These are phyloP conservation scores for Talaromyces marneffei DNA, from an alignment of 2,329 filamentous ascomycete genomes.

Conservation along the genomic window DNA sequence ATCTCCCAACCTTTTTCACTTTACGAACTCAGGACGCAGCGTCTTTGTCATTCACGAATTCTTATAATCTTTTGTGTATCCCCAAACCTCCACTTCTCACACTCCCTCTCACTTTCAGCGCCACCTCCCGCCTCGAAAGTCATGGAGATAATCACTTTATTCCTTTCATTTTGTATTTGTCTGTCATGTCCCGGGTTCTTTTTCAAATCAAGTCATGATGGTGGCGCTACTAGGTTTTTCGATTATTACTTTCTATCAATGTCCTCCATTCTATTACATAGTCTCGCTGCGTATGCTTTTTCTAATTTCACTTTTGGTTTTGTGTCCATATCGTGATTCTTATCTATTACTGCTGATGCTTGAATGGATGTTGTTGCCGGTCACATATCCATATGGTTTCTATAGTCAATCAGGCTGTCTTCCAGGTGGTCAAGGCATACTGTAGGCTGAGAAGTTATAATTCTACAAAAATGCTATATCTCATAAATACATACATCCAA, in stretches of 20 bases:
- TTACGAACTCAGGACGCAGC: conserved; percentile 10
- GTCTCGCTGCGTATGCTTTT: not conserved
- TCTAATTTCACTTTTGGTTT: not conserved
- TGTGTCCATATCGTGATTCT: not conserved
- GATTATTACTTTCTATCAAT: not conserved
- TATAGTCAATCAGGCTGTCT: not conserved
- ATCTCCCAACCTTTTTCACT: not conserved
- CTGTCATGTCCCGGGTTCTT: not conserved
- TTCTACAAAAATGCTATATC: not conserved
- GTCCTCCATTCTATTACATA: not conserved
- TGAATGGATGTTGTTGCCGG: not conserved
- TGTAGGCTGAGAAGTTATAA: not conserved
- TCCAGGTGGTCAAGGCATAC: not conserved
- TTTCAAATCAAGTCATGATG: not conserved
- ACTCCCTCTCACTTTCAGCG: not conserved
- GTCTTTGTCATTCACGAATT: not conserved
- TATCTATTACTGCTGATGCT: not conserved
- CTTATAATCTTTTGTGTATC: not conserved
- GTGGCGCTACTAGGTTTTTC: not conserved
- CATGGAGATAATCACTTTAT: not conserved
- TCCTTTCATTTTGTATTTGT: not conserved
- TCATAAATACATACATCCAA: not conserved
- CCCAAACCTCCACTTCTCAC: not conserved
- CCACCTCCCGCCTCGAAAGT: not conserved
- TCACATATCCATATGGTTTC: not conserved